A percentile compares a stretch with the other conserved stretches of the same genome.
Conservation (phyloP, 768 basidiomycete genomes). For the Russula griseocarnosa region DNA sequence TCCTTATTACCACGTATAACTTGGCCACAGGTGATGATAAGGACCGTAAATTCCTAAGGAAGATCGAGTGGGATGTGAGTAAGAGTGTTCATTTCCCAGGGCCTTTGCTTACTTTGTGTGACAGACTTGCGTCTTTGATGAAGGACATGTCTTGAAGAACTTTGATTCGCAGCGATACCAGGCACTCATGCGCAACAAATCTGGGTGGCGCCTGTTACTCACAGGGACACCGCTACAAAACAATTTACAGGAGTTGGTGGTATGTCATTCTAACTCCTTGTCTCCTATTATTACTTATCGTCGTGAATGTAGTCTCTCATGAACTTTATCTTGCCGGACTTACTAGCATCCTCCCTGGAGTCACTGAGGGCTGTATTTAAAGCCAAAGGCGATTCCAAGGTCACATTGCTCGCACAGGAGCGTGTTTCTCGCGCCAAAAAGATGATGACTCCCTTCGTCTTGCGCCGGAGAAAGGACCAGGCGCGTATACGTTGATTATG, state of each 20-base stretch:
- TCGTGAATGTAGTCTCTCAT: slow-evolving; percentile 69
- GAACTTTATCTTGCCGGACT: slow-evolving; percentile 94
- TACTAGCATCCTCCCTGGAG: slow-evolving; percentile 74
- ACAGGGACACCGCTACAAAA: slow-evolving; percentile 96
- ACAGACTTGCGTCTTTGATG: slow-evolving; percentile 92
- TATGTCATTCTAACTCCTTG: slow-evolving; percentile 40
- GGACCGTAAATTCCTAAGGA: slow-evolving; percentile 91
- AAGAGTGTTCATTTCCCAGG: neutral
- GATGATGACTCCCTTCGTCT: slow-evolving; percentile 99
- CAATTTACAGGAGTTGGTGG: slow-evolving; percentile 85
- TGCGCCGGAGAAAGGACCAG: slow-evolving; percentile 95
- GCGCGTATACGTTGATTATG: slow-evolving; percentile 36
- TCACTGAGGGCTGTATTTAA: slow-evolving; percentile 94
- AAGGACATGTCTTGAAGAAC: slow-evolving; percentile 96
- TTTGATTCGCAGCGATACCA: slow-evolving; percentile 96
- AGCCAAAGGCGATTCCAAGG: slow-evolving; percentile 87
- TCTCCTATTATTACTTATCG: neutral
- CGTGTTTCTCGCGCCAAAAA: slow-evolving; percentile 94
- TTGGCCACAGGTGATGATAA: slow-evolving; percentile 81
- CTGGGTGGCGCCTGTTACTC: slow-evolving; percentile 85
- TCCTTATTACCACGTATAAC: slow-evolving; percentile 94
- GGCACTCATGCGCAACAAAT: slow-evolving; percentile 76
- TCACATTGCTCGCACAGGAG: slow-evolving; percentile 84
- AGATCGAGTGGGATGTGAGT: slow-evolving; percentile 88
- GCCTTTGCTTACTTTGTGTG: neutral